Percentiles rank a stretch among this genome's conserved stretches.
Evolutionary conservation across 2,329 filamentous ascomycete genomes (phyloP).

Genomic region (Leptosphaerulina australis): DNA sequence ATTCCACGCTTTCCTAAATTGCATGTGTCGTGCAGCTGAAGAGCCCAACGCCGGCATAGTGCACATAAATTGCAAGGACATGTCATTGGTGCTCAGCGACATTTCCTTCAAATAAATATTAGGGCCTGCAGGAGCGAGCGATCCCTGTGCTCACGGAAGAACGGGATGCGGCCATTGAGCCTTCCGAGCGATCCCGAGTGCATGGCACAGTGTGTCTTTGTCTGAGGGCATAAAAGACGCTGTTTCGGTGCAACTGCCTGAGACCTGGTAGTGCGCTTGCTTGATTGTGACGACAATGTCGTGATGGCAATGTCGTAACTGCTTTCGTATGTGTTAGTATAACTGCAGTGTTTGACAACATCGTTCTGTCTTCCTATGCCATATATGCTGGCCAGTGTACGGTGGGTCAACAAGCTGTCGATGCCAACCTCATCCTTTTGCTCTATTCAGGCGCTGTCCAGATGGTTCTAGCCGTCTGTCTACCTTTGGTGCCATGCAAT

Average conservation of each 20-base stretch:
- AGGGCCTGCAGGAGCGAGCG: slow-evolving; percentile 22
- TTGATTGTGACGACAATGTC: not conserved
- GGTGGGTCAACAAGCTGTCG: not conserved
- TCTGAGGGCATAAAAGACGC: slow-evolving; percentile 3
- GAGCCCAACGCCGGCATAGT: slow-evolving; percentile 12
- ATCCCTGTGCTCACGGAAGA: slow-evolving; percentile 30
- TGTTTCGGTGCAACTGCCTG: slow-evolving; percentile 9
- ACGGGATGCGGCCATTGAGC: slow-evolving; percentile 27
- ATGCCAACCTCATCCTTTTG: not conserved
- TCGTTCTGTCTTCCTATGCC: slow-evolving; percentile 2
- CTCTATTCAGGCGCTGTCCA: not conserved
- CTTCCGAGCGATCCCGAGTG: slow-evolving; percentile 29
- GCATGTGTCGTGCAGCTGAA: slow-evolving; percentile 18
- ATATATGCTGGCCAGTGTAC: slow-evolving; percentile 6
- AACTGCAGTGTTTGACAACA: not conserved
- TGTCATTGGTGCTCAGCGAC: slow-evolving; percentile 23
- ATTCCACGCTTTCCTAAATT: slow-evolving; percentile 13
- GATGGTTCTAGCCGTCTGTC: not conserved
- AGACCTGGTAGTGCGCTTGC: not conserved
- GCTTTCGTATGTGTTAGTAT: slow-evolving; percentile 1
- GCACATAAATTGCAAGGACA: slow-evolving; percentile 10
- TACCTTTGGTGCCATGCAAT: too few relatives aligned
- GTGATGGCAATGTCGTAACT: not conserved
- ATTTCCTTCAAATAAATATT: slow-evolving; percentile 19
- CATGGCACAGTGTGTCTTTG: slow-evolving; percentile 9